phyloP scores from a whole-genome alignment of 176 grass and related monocot species.

The Carex myosuroides region DNA sequence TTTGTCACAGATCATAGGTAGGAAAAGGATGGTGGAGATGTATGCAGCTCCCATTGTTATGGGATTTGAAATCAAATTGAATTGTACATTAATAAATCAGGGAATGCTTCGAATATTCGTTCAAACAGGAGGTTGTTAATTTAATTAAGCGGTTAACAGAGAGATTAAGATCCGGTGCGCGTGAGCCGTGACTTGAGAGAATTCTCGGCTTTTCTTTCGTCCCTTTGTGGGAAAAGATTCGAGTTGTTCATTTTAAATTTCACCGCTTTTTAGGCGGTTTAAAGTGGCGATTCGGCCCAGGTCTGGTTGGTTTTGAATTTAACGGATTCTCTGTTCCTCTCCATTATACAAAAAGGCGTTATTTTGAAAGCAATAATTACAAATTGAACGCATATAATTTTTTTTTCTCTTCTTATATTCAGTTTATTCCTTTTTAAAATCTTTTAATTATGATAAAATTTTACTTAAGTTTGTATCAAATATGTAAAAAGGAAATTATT shows the following conservation, averaged over 20 bases:
- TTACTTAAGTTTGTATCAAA: no score
- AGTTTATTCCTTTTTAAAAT: no score
- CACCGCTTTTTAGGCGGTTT: constrained; percentile 25
- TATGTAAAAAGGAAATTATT: no score
- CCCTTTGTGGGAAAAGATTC: not conserved
- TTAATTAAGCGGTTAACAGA: not conserved
- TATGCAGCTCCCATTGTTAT: not conserved
- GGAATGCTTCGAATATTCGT: constrained; percentile 1
- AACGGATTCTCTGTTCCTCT: no score
- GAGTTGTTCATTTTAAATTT: not conserved
- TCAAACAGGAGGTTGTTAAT: not conserved
- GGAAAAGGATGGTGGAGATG: constrained; percentile 1
- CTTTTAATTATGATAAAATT: no score
- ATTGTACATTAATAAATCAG: not conserved
- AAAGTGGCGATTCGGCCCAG: constrained; percentile 18
- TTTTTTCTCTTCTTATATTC: no score
- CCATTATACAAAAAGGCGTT: no score
- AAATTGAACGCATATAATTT: no score
- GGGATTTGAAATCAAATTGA: constrained; percentile 1
- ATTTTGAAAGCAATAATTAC: no score
- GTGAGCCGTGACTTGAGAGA: constrained; percentile 6
- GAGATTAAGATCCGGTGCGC: not conserved
- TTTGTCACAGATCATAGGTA: not conserved
- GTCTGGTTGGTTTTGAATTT: not conserved
- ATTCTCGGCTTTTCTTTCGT: not conserved